phyloP scores from a whole-genome alignment of 257 asterid species.

The Eucommia ulmoides region DNA sequence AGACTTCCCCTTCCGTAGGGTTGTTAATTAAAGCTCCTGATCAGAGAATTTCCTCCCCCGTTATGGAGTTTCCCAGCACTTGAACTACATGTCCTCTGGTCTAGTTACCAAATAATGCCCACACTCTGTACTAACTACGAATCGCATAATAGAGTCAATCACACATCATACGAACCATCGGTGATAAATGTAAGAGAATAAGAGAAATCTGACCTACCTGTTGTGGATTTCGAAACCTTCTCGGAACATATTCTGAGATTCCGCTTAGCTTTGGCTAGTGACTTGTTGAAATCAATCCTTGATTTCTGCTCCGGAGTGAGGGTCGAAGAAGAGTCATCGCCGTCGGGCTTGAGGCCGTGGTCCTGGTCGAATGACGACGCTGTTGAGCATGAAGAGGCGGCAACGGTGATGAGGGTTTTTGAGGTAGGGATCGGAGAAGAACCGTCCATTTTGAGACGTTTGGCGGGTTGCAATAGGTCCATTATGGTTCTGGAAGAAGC shows the following conservation, averaged over 20 bases:
- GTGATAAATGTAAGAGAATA: background rate
- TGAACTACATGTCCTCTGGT: too few species aligned
- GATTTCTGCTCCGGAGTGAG: constrained; percentile 48
- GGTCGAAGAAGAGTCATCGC: constrained; percentile 12
- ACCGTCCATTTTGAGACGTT: background rate
- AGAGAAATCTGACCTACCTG: background rate
- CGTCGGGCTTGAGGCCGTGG: constrained; percentile 4
- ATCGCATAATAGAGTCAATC: too few species aligned
- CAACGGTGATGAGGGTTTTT: background rate
- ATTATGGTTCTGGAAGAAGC: background rate
- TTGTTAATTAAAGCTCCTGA: too few species aligned
- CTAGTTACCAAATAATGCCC: too few species aligned
- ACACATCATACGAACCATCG: too few species aligned
- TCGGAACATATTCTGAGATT: constrained; percentile 61
- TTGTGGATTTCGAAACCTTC: constrained; percentile 30
- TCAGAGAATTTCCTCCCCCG: too few species aligned
- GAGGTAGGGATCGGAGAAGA: background rate
- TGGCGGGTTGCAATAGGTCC: background rate
- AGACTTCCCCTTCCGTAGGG: too few species aligned
- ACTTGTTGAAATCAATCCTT: constrained; percentile 57
- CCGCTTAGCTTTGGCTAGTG: constrained; percentile 62
- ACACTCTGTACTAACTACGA: too few species aligned
- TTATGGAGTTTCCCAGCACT: too few species aligned
- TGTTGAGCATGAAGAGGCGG: background rate
- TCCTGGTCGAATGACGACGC: background rate